Conservation (phyloP, 768 basidiomycete species). For the Boletellus ananiceps region DNA sequence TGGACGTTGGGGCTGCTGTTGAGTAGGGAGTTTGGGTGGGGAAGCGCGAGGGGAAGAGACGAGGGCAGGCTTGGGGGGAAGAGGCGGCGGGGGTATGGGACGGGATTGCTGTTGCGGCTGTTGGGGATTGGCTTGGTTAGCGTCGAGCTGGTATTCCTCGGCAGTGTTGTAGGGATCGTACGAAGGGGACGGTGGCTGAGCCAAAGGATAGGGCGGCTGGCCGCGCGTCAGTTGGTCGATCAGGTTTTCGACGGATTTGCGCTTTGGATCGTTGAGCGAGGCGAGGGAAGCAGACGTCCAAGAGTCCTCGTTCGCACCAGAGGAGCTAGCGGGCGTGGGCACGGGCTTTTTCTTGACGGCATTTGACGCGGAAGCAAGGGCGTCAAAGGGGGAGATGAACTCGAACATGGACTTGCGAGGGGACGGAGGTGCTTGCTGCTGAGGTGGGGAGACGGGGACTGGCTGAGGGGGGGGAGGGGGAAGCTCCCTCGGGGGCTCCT, state of each 20-base stretch:
- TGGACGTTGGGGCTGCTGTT: slow-evolving; percentile 38
- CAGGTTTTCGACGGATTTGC: slow-evolving; percentile 79
- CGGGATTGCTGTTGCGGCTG: slow-evolving; percentile 31
- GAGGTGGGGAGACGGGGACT: slow-evolving; percentile 22
- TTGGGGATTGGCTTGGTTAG: slow-evolving; percentile 20
- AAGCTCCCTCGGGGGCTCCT: slow-evolving; percentile 25
- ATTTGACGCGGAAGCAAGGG: slow-evolving; percentile 47
- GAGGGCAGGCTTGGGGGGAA: slow-evolving; percentile 54
- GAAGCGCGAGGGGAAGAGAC: slow-evolving; percentile 56
- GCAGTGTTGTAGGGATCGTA: slow-evolving; percentile 36
- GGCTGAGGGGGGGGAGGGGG: slow-evolving; percentile 20
- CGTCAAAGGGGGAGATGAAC: slow-evolving; percentile 81
- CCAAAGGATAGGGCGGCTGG: slow-evolving; percentile 30
- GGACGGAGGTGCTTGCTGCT: slow-evolving; percentile 55
- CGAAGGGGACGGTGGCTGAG: slow-evolving; percentile 36
- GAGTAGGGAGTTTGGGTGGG: slow-evolving; percentile 57
- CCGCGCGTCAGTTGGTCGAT: slow-evolving; percentile 65
- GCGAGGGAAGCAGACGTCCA: slow-evolving; percentile 40
- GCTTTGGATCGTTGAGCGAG: slow-evolving; percentile 50
- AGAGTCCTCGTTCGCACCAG: slow-evolving; percentile 51
- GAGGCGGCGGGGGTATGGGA: slow-evolving; percentile 49
- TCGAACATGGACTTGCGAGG: slow-evolving; percentile 82
- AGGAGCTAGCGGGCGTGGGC: slow-evolving; percentile 39
- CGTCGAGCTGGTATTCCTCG: slow-evolving; percentile 44
- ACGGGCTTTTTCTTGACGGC: slow-evolving; percentile 68